These are phyloP conservation scores for Hypoxylon trugodes DNA, from an alignment of 495 filamentous ascomycete species.

Conservation along the genomic window DNA sequence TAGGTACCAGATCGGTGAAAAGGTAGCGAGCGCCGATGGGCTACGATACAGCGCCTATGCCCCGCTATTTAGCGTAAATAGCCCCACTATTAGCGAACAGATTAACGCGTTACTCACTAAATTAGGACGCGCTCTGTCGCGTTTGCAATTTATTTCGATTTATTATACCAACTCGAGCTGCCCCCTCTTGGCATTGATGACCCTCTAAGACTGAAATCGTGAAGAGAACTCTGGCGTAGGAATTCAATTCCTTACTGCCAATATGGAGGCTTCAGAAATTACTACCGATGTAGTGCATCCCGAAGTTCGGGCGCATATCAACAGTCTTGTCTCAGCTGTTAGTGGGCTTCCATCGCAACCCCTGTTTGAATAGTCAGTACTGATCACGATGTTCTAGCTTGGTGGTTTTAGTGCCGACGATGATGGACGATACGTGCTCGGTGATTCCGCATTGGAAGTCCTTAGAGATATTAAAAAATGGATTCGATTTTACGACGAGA, in stretches of 20 bases:
- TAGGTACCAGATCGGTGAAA: too few species aligned
- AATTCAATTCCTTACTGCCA: constrained; percentile 37
- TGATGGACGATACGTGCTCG: constrained; percentile 79
- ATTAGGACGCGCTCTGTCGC: constrained; percentile 35
- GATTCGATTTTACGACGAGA: constrained; percentile 94
- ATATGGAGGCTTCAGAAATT: constrained; percentile 61
- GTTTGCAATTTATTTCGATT: constrained; percentile 43
- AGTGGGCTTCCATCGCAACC: constrained; percentile 48
- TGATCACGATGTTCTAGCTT: constrained; percentile 63
- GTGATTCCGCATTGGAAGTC: constrained; percentile 91
- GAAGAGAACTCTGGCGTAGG: constrained; percentile 24
- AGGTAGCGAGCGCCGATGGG: too few species aligned
- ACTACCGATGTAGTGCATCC: constrained; percentile 74
- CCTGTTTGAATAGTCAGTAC: constrained; percentile 1
- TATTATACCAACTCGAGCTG: constrained; percentile 20
- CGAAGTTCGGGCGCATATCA: constrained; percentile 89
- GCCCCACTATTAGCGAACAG: not conserved
- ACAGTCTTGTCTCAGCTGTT: constrained; percentile 90
- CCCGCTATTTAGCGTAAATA: too few species aligned
- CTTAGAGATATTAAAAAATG: constrained; percentile 92
- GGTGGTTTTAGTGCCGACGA: constrained; percentile 85
- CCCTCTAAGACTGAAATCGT: constrained; percentile 13
- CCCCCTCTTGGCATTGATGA: constrained; percentile 25
- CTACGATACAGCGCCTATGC: too few species aligned
- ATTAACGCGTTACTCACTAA: constrained; percentile 25